Percentiles rank a stretch among this genome's conserved stretches.
phyloP scores from a whole-genome alignment of 2,329 filamentous ascomycete species.

The Helotiales sp. region DNA sequence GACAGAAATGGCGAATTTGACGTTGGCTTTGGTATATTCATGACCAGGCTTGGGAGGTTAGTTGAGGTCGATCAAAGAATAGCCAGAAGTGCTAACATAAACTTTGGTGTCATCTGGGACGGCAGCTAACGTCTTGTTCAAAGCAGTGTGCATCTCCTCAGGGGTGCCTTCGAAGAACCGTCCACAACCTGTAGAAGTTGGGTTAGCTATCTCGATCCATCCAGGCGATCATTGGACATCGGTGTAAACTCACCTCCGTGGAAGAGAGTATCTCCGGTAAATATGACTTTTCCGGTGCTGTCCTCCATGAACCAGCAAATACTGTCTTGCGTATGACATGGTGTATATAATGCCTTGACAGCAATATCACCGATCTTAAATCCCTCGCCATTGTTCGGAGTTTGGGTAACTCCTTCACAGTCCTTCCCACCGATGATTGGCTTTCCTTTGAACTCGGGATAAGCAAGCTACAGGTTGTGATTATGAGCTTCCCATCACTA shows the following conservation, averaged over 20 bases:
- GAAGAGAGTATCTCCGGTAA: constrained; percentile 95
- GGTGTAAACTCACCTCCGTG: constrained; percentile 67
- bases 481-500: background rate
- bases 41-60: constrained; percentile 70
- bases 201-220: background rate
- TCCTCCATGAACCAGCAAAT: constrained; percentile 95
- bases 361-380: constrained; percentile 84
- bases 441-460: constrained; percentile 38
- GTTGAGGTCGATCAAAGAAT: background rate
- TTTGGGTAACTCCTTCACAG: constrained; percentile 77
- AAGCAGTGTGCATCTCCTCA: constrained; percentile 86
- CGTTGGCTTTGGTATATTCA: constrained; percentile 97
- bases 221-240: background rate
- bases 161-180: constrained; percentile 93
- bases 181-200: constrained; percentile 70
- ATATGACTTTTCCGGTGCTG: constrained; percentile 73
- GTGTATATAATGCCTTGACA: constrained; percentile 88
- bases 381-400: constrained; percentile 70
- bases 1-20: constrained; percentile 81
- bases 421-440: constrained; percentile 86
- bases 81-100: constrained; percentile 60
- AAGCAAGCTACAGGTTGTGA: constrained; percentile 18
- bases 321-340: constrained; percentile 97
- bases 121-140: constrained; percentile 80
- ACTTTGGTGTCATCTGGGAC: constrained; percentile 90